These are phyloP conservation scores for Uromyces viciae-fabae DNA, from an alignment of 1,284 basidiomycete species.

Conservation along the genomic window DNA sequence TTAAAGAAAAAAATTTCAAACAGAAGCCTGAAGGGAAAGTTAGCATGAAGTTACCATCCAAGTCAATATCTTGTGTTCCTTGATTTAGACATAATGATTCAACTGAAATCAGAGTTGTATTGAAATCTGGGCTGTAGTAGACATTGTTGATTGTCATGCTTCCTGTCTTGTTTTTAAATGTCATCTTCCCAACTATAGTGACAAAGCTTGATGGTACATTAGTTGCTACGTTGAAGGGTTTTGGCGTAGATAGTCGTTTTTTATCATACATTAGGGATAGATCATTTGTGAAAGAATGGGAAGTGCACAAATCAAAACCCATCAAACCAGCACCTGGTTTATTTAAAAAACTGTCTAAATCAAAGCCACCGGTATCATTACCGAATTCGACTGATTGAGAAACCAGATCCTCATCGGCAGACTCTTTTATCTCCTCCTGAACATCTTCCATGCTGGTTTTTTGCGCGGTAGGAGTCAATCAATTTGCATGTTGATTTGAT, in stretches of 20 bases:
- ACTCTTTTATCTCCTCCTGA: too few relatives aligned
- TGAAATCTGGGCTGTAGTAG: not conserved
- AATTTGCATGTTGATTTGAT: too few relatives aligned
- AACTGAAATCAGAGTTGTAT: not conserved
- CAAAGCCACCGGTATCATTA: too few relatives aligned
- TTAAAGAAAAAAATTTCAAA: not conserved
- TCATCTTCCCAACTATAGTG: constrained; percentile 14
- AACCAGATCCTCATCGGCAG: too few relatives aligned
- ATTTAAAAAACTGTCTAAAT: too few relatives aligned
- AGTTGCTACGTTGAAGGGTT: not conserved
- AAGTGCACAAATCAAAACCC: not conserved
- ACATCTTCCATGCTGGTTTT: too few relatives aligned
- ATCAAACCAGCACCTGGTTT: not conserved
- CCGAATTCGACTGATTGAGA: too few relatives aligned
- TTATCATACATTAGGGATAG: not conserved
- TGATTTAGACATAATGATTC: not conserved
- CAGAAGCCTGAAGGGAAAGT: too few relatives aligned
- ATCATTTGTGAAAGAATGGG: constrained; percentile 9
- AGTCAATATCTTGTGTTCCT: not conserved
- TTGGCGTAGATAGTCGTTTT: not conserved
- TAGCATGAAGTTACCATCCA: not conserved
- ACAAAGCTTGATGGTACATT: not conserved
- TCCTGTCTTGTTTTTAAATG: not conserved
- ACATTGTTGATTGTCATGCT: not conserved
- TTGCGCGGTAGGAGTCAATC: too few relatives aligned